Evolutionary conservation across 2,329 filamentous ascomycete genomes (phyloP), one percentile per base, ranked within the genome.

Genomic region (Aspergillus ochraceoroseus): DNA sequence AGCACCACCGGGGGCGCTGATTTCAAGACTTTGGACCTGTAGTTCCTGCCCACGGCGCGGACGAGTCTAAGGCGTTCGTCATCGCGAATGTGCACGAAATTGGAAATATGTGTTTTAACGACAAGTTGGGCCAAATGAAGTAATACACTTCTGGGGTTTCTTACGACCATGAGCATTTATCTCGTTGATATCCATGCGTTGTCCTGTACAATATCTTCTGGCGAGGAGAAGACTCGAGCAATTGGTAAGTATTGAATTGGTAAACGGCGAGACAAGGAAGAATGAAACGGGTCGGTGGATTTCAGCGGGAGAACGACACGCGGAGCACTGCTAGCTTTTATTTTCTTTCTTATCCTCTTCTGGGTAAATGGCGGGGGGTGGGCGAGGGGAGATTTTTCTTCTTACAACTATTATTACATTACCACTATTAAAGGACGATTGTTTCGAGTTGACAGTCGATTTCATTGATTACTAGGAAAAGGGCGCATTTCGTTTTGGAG

Each of bases 1-100:
- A 69, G 65, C 30, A 59, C 60, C 3, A 60, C 64, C 32, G 46
- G 51, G n/a, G 66, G 62, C 26, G 59, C 59, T 20, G 66, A 69
- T 40, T 68, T 60, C 54, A 69, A 67, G 47, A 58, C 57, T 22
- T 58, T 67, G 44, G 67, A 70, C 27, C 55, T 70, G 51, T 70
- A 60, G 40, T 26, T 37, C 31, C 13, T 33, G 35, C 30, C 38
- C 44, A 44, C n/a, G n/a, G n/a, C n/a, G n/a, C n/a, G n/a, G n/a
- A n/a, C n/a, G n/a, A n/a, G n/a, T n/a, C n/a, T n/a, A n/a, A n/a
- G n/a, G n/a, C n/a, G n/a, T n/a, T n/a, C n/a, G n/a, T n/a, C n/a
- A n/a, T n/a, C n/a, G n/a, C n/a, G n/a, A n/a, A n/a, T 22, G 23
- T 23, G 25, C 20, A 22, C 26, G 23, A 23, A 19, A 18, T 30